phyloP scores from a whole-genome alignment of 257 asterid genomes.

The Solanum clarkiae region DNA sequence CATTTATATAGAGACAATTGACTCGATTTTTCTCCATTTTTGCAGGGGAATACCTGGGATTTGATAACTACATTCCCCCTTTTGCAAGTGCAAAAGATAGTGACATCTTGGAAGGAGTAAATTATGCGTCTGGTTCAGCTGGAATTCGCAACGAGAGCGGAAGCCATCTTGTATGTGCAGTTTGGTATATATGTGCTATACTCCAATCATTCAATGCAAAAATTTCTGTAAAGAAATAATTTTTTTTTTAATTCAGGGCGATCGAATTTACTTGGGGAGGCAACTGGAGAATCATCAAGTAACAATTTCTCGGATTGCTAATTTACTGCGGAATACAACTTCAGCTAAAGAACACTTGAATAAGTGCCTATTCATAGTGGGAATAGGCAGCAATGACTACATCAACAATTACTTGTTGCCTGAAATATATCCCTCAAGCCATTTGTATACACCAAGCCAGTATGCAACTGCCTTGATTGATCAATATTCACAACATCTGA shows the following conservation, averaged over 20 bases:
- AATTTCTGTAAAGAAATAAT: not conserved
- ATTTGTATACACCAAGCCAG: conserved; percentile 10
- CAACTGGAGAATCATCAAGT: conserved; percentile 9
- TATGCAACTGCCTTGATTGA: conserved; percentile 25
- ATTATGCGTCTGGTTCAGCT: conserved; percentile 55
- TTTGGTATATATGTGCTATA: not conserved
- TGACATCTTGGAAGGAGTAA: conserved; percentile 28
- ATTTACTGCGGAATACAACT: not conserved
- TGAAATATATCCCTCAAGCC: conserved; percentile 4
- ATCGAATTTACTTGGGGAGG: not conserved
- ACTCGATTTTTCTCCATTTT: not conserved
- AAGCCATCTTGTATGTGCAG: conserved; percentile 4
- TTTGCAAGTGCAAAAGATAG: conserved; percentile 17
- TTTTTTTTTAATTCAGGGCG: conserved; percentile 12
- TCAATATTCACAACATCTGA: conserved; percentile 5
- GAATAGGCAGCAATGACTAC: conserved; percentile 56
- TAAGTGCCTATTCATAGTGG: conserved; percentile 34
- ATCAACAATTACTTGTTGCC: conserved; percentile 35
- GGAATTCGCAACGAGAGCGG: conserved; percentile 50
- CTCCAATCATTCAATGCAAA: not conserved
- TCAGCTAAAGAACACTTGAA: conserved; percentile 2
- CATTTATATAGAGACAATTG: not conserved
- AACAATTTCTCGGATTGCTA: not conserved
- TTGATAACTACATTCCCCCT: conserved; percentile 24
- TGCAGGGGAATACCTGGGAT: conserved; percentile 23